Evolutionary conservation across 2,329 filamentous ascomycete genomes (phyloP).

Genomic region (Calcarisporium arbuscula): DNA sequence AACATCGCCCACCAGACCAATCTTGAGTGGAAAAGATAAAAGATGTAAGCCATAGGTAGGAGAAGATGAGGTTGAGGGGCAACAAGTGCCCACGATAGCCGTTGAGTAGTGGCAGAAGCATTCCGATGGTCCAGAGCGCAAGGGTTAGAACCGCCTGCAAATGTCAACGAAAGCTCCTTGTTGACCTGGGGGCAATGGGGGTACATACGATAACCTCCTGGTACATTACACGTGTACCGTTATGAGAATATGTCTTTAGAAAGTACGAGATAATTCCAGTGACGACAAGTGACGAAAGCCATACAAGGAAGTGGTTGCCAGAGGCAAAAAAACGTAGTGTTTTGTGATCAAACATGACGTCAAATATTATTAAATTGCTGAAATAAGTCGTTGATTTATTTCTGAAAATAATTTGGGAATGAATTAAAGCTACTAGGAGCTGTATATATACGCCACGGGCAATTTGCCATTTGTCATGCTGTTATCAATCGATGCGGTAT

Average conservation of each 20-base stretch:
- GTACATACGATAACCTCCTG: constrained; percentile 17
- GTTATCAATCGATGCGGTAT: too few species aligned
- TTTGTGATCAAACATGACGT: too few species aligned
- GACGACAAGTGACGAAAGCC: constrained; percentile 15
- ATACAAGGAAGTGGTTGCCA: constrained; percentile 16
- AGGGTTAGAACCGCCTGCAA: constrained; percentile 16
- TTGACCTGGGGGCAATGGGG: not conserved
- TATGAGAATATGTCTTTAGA: constrained; percentile 9
- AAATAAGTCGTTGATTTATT: too few species aligned
- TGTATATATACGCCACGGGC: too few species aligned
- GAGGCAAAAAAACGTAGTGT: constrained; percentile 11
- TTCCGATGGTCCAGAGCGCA: constrained; percentile 12
- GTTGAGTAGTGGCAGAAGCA: constrained; percentile 12
- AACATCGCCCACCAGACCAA: constrained; percentile 13
- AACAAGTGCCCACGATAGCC: constrained; percentile 15
- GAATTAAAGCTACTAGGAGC: too few species aligned
- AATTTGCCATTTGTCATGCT: too few species aligned
- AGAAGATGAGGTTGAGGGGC: constrained; percentile 16
- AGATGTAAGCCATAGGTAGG: constrained; percentile 20
- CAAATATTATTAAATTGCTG: too few species aligned
- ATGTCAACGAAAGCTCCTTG: not conserved
- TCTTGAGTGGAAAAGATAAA: constrained; percentile 19
- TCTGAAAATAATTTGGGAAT: too few species aligned
- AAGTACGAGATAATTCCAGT: constrained; percentile 17
- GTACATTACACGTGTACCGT: constrained; percentile 15